Percentiles rank a stretch among this genome's conserved stretches.
Conservation (phyloP, 2,329 filamentous ascomycete genomes). For the Verticillium zaregamsianum region DNA sequence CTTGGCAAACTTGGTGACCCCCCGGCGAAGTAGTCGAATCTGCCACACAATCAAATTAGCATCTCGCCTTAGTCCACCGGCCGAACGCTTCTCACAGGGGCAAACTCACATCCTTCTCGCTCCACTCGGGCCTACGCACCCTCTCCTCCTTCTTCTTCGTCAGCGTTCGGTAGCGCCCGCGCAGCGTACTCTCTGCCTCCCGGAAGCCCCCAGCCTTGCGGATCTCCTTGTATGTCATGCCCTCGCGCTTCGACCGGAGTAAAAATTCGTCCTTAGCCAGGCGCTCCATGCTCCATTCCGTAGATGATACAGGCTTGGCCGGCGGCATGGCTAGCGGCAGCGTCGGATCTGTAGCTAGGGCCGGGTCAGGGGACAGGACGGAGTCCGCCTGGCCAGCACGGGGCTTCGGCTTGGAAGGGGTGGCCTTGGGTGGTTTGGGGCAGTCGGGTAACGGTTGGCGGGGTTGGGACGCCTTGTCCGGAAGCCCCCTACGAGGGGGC, state of each 20-base stretch:
- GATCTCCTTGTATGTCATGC: conserved; percentile 64
- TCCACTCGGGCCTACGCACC: conserved; percentile 64
- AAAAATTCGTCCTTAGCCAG: conserved; percentile 42
- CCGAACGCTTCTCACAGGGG: neutral
- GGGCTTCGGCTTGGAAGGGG: neutral
- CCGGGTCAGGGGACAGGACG: neutral
- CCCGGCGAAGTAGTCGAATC: conserved; percentile 40
- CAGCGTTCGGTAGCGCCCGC: conserved; percentile 62
- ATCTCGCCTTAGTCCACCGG: neutral
- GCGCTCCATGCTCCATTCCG: neutral
- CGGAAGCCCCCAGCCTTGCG: conserved; percentile 46
- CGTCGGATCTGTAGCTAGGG: neutral
- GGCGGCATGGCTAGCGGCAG: neutral
- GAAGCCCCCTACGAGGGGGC: conserved; percentile 6
- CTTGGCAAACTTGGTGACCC: conserved; percentile 32
- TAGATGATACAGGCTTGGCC: conserved; percentile 3
- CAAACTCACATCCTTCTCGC: conserved; percentile 55
- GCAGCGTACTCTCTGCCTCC: conserved; percentile 68
- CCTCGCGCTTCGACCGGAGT: conserved; percentile 46
- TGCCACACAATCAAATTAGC: conserved; percentile 15
- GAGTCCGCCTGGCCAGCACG: neutral
- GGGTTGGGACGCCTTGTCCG: conserved; percentile 5
- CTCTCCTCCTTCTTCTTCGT: conserved; percentile 60
- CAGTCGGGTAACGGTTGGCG: neutral
- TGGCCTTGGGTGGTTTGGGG: neutral